Evolutionary conservation across 2,329 filamentous ascomycete species (phyloP).

Genomic region (Plectosphaerella cucumerina): DNA sequence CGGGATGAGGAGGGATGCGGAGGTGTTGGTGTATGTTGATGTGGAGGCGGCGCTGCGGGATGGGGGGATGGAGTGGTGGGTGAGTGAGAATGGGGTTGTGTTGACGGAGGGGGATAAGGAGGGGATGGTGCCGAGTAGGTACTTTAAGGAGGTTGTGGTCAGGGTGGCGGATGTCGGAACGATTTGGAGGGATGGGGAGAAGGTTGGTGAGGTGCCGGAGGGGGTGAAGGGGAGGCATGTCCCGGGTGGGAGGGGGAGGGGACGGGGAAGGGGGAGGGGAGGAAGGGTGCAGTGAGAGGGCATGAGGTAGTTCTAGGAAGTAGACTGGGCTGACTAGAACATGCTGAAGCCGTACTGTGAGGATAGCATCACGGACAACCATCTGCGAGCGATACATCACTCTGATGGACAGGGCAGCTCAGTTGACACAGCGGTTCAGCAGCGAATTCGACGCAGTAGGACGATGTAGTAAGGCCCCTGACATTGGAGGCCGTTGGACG

Average conservation of each 20-base stretch:
- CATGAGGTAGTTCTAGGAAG: no score
- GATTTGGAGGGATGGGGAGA: conserved; percentile 67
- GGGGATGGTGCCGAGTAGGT: conserved; percentile 60
- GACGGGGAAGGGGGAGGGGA: conserved; percentile 9
- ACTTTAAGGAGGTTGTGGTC: conserved; percentile 69
- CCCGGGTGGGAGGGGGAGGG: conserved; percentile 34
- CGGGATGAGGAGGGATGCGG: conserved; percentile 75
- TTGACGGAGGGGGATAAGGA: conserved; percentile 56
- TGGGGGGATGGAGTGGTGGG: conserved; percentile 65
- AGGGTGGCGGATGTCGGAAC: conserved; percentile 55
- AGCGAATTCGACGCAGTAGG: no score
- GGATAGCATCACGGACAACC: no score
- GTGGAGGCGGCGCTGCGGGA: conserved; percentile 60
- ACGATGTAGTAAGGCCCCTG: no score
- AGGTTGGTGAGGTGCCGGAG: conserved; percentile 62
- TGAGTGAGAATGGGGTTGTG: conserved; percentile 74
- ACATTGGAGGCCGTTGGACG: no score
- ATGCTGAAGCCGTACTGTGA: no score
- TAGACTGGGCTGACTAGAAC: no score
- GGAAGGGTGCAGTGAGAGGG: no score
- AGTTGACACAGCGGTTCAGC: no score
- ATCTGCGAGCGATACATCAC: no score
- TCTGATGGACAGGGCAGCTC: no score
- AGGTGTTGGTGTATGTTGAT: conserved; percentile 76
- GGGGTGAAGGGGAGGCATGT: conserved; percentile 46